These are phyloP conservation scores for Terfezia claveryi DNA, from an alignment of 495 filamentous ascomycete genomes.

Conservation along the genomic window DNA sequence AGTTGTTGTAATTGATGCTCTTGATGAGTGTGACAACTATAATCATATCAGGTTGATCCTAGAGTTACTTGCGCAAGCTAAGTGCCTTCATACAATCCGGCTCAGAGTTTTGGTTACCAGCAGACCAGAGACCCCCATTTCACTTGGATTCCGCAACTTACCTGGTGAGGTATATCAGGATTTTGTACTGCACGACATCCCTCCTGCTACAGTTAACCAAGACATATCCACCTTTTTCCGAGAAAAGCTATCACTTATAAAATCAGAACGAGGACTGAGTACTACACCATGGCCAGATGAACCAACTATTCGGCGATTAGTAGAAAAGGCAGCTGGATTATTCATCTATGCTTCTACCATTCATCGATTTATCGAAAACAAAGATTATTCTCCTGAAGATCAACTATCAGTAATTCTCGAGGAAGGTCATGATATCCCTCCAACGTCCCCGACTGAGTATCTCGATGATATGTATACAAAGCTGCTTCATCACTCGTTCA, in stretches of 20 bases:
- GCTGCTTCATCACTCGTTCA: neutral
- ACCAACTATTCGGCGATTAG: neutral
- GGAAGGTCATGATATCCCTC: neutral
- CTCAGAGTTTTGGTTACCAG: conserved; percentile 22
- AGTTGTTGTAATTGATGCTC: conserved; percentile 20
- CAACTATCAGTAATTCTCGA: neutral
- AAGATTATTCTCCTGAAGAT: neutral
- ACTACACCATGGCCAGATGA: conserved; percentile 3
- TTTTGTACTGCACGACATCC: conserved; percentile 7
- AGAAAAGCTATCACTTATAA: neutral
- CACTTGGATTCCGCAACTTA: conserved; percentile 7
- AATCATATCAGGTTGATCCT: conserved; percentile 9
- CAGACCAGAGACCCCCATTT: conserved; percentile 19
- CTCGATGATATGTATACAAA: conserved; percentile 2
- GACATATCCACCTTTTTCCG: neutral
- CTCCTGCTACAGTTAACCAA: neutral
- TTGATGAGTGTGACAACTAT: conserved; percentile 20
- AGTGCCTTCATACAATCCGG: neutral
- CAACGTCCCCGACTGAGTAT: neutral
- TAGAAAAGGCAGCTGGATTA: conserved; percentile 8
- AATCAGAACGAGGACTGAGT: neutral
- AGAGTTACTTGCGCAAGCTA: neutral
- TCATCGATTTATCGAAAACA: conserved; percentile 7
- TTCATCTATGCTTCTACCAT: conserved; percentile 12
- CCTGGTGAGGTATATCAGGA: conserved; percentile 5